Evolutionary conservation across 2,329 filamentous ascomycete genomes (phyloP).

Genomic region (Cladosporium colombiae): DNA sequence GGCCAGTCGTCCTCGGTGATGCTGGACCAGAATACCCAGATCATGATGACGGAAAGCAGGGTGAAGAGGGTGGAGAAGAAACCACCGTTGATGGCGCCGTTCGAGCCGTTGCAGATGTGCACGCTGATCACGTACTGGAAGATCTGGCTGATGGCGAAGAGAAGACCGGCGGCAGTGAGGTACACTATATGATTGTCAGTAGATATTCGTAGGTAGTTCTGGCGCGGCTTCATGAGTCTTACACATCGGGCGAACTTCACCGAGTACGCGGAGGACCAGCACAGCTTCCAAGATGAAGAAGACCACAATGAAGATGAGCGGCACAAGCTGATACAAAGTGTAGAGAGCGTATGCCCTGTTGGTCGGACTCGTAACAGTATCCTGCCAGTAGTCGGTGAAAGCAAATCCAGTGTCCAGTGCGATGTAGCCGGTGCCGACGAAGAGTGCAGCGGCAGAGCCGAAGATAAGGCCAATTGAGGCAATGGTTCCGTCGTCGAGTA

Average conservation of each 20-base stretch:
- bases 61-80: conserved; percentile 95
- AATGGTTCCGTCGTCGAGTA: conserved; percentile 89
- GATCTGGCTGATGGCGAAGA: conserved; percentile 90
- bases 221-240: conserved; percentile 40
- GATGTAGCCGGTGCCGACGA: conserved; percentile 93
- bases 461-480: conserved; percentile 76
- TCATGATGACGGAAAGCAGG: conserved; percentile 73
- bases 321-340: conserved; percentile 87
- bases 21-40: conserved; percentile 98
- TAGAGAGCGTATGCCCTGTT: conserved; percentile 85
- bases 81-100: conserved; percentile 86
- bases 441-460: conserved; percentile 68
- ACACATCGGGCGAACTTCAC: conserved; percentile 88
- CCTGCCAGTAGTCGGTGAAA: conserved; percentile 78
- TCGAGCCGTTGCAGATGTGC: conserved; percentile 81
- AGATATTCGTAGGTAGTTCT: too few relatives aligned
- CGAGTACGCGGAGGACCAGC: conserved; percentile 81
- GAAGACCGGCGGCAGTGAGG: conserved; percentile 68
- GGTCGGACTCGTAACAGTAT: conserved; percentile 51
- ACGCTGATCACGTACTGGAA: conserved; percentile 95
- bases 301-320: conserved; percentile 82
- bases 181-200: conserved; percentile 59
- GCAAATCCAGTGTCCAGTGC: conserved; percentile 86
- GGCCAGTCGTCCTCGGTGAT: conserved; percentile 99
- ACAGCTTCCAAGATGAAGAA: conserved; percentile 83